These are phyloP conservation scores for Pluteus cervinus DNA, from an alignment of 768 basidiomycete genomes.

Conservation along the genomic window DNA sequence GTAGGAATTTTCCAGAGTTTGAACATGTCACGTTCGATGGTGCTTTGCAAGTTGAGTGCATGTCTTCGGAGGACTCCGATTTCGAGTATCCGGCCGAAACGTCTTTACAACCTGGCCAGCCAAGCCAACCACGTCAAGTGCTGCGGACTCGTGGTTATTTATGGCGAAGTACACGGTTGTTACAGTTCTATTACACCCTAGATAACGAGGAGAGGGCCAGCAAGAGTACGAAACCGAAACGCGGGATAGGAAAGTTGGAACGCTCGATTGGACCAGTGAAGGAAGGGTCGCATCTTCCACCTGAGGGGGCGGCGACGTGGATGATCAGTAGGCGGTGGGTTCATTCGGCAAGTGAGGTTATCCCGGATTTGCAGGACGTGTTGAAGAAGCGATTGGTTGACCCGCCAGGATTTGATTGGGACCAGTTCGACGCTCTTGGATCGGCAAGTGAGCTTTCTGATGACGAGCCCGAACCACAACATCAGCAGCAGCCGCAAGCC, in stretches of 20 bases:
- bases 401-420: conserved; percentile 45
- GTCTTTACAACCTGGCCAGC: too few relatives aligned
- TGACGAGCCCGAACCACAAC: conserved; percentile 12
- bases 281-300: conserved; percentile 53
- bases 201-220: conserved; percentile 52
- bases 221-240: conserved; percentile 42
- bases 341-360: conserved; percentile 28
- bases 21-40: conserved; percentile 64
- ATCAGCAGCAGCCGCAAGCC: conserved; percentile 4
- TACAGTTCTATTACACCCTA: conserved; percentile 52
- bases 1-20: conserved; percentile 46
- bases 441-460: conserved; percentile 46
- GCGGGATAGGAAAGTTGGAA: conserved; percentile 50
- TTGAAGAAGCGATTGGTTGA: conserved; percentile 42
- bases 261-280: conserved; percentile 50
- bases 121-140: conserved; percentile 24
- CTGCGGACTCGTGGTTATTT: conserved; percentile 52
- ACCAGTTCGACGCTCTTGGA: conserved; percentile 42
- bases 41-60: conserved; percentile 67
- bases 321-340: conserved; percentile 74
- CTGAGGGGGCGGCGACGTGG: conserved; percentile 60
- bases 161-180: conserved; percentile 66
- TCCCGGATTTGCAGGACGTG: conserved; percentile 40
- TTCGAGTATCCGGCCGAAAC: conserved; percentile 32
- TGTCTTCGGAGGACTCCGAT: conserved; percentile 78